These are phyloP conservation scores for Wickerhamiella alocasiicola DNA, from an alignment of 805 yeast species.

Conservation along the genomic window DNA sequence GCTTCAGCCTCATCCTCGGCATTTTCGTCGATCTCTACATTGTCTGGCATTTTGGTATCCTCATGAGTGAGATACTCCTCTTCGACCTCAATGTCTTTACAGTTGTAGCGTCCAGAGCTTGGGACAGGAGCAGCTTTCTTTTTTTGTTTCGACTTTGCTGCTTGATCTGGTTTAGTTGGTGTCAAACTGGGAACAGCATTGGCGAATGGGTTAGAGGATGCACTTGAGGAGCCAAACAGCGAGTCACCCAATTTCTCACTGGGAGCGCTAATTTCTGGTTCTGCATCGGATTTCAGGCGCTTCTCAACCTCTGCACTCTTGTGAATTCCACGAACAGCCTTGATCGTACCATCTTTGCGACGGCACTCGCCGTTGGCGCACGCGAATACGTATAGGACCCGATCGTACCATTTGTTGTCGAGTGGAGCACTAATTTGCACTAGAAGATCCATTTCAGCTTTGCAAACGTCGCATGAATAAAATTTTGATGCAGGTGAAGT, in stretches of 20 bases:
- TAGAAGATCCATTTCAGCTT: conserved; percentile 47
- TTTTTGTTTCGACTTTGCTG: neutral
- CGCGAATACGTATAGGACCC: conserved; percentile 68
- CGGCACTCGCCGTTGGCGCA: conserved; percentile 57
- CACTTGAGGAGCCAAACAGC: conserved; percentile 12
- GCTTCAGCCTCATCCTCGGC: conserved; percentile 23
- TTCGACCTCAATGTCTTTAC: conserved; percentile 59
- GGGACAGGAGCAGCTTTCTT: conserved; percentile 15
- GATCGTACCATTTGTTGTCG: conserved; percentile 46
- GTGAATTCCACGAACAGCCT: conserved; percentile 64
- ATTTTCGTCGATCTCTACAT: conserved; percentile 34
- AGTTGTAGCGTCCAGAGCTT: conserved; percentile 42
- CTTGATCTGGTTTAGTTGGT: neutral
- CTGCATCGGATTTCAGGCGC: conserved; percentile 9
- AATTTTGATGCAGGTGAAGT: conserved; percentile 43
- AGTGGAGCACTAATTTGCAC: conserved; percentile 75
- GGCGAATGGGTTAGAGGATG: conserved; percentile 18
- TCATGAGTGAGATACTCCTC: conserved; percentile 48
- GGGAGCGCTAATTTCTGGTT: neutral
- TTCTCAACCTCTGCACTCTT: conserved; percentile 39
- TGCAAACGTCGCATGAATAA: conserved; percentile 56
- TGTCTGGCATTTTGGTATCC: conserved; percentile 30
- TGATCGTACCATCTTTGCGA: conserved; percentile 54
- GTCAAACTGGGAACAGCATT: conserved; percentile 1
- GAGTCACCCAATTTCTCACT: conserved; percentile 15